Evolutionary conservation across 202 grass and related monocot species (phyloP).

Genomic region (Bolboschoenoplectus hybrid): DNA sequence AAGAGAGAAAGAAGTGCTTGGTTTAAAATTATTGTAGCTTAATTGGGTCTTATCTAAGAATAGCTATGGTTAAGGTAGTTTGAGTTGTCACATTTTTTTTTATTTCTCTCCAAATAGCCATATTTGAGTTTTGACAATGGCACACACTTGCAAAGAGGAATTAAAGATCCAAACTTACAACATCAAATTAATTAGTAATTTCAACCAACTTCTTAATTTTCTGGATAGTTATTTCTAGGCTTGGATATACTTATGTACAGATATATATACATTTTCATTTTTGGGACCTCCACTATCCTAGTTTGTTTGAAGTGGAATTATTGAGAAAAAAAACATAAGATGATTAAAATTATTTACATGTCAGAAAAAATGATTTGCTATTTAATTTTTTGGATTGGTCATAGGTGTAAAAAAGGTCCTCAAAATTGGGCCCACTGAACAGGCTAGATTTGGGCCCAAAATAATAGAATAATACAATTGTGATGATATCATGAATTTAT

Average conservation of each 20-base stretch:
- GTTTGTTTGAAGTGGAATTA: background rate
- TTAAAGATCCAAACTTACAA: background rate
- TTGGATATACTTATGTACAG: background rate
- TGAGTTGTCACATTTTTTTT: constrained; percentile 8
- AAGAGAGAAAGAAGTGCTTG: constrained; percentile 5
- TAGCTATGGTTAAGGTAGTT: background rate
- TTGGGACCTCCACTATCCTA: background rate
- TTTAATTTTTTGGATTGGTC: background rate
- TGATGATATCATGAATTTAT: too few relatives aligned
- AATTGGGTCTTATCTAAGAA: background rate
- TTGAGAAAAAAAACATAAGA: background rate
- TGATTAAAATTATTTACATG: background rate
- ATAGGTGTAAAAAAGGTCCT: too few relatives aligned
- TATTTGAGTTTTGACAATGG: background rate
- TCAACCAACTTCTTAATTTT: background rate
- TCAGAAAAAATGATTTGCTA: background rate
- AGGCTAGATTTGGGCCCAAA: too few relatives aligned
- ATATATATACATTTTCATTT: background rate
- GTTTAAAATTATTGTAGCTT: constrained; percentile 23
- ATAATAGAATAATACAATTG: too few relatives aligned
- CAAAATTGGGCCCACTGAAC: too few relatives aligned
- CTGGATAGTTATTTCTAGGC: background rate
- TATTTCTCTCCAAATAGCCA: background rate
- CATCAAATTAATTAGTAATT: background rate
- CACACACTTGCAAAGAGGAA: background rate